A percentile compares a stretch with the other conserved stretches of the same genome.
These are phyloP conservation scores for Helicocarpus griseus DNA, from an alignment of 2,329 filamentous ascomycete genomes.

Conservation along the genomic window DNA sequence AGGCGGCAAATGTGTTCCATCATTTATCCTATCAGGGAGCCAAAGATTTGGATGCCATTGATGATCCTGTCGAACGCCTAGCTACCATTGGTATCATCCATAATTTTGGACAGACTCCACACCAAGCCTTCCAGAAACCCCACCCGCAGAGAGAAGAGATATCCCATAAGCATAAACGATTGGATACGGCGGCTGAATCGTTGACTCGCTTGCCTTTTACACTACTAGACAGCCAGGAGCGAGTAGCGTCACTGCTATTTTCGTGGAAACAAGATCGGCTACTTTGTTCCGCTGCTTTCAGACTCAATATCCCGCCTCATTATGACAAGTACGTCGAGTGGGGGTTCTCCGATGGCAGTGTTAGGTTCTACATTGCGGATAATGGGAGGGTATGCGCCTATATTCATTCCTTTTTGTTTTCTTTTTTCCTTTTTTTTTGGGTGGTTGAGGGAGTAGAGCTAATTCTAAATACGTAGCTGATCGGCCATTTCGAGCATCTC, in stretches of 20 bases:
- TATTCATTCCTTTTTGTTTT: not conserved
- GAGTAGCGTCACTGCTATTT: constrained; percentile 69
- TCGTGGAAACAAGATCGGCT: constrained; percentile 72
- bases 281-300: constrained; percentile 72
- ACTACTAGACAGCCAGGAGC: constrained; percentile 62
- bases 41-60: constrained; percentile 82
- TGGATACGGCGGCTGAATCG: constrained; percentile 69
- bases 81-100: constrained; percentile 95
- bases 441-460: not conserved
- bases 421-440: not conserved
- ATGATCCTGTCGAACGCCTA: constrained; percentile 74
- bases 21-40: constrained; percentile 91
- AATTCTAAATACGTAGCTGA: constrained; percentile 35
- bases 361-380: constrained; percentile 83
- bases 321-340: constrained; percentile 93
- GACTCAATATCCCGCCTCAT: constrained; percentile 72
- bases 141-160: constrained; percentile 68
- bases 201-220: constrained; percentile 71
- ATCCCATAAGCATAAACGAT: constrained; percentile 53
- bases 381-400: constrained; percentile 62
- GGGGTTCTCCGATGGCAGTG: constrained; percentile 87
- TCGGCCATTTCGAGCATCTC: constrained; percentile 86
- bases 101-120: constrained; percentile 95
- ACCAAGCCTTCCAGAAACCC: constrained; percentile 78
- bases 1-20: constrained; percentile 91